These are phyloP conservation scores for Fusarium mangiferae DNA, from an alignment of 2,329 filamentous ascomycete genomes.

Conservation along the genomic window DNA sequence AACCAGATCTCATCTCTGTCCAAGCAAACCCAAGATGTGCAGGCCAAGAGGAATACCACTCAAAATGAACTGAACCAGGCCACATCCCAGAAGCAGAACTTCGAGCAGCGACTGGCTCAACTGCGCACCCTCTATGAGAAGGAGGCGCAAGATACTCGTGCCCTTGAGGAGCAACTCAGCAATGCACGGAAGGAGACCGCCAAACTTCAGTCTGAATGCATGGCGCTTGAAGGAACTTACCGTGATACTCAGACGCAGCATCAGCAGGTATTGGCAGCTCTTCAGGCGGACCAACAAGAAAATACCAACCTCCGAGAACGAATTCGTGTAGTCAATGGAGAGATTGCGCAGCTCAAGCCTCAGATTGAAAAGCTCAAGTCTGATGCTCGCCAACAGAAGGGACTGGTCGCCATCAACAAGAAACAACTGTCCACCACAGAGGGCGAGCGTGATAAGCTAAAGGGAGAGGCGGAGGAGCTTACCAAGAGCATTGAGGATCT, in stretches of 20 bases:
- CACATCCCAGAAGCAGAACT: slow-evolving; percentile 88
- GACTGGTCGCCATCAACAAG: slow-evolving; percentile 96
- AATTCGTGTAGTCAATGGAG: slow-evolving; percentile 83
- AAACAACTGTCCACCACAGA: slow-evolving; percentile 95
- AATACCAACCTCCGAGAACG: slow-evolving; percentile 87
- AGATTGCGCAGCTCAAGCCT: slow-evolving; percentile 85
- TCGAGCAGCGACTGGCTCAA: slow-evolving; percentile 88
- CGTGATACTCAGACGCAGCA: slow-evolving; percentile 87
- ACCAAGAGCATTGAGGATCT: slow-evolving; percentile 71
- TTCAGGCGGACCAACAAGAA: slow-evolving; percentile 90
- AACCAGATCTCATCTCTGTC: slow-evolving; percentile 93
- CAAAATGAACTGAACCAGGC: slow-evolving; percentile 86
- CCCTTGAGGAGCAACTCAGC: slow-evolving; percentile 84
- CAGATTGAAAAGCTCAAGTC: slow-evolving; percentile 93
- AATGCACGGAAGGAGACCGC: slow-evolving; percentile 81
- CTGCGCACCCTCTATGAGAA: slow-evolving; percentile 91
- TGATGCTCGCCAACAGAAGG: slow-evolving; percentile 94
- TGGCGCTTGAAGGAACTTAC: slow-evolving; percentile 81
- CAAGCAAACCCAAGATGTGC: slow-evolving; percentile 93
- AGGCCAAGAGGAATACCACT: slow-evolving; percentile 79
- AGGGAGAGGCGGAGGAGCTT: slow-evolving; percentile 78
- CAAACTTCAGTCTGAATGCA: slow-evolving; percentile 85
- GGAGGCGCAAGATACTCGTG: slow-evolving; percentile 86
- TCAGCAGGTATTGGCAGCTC: slow-evolving; percentile 75
- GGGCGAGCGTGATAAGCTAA: slow-evolving; percentile 86